A percentile compares a stretch with the other conserved stretches of the same genome.
These are phyloP conservation scores for Alternaria metachromatica DNA, from an alignment of 2,329 filamentous ascomycete species.

Conservation along the genomic window DNA sequence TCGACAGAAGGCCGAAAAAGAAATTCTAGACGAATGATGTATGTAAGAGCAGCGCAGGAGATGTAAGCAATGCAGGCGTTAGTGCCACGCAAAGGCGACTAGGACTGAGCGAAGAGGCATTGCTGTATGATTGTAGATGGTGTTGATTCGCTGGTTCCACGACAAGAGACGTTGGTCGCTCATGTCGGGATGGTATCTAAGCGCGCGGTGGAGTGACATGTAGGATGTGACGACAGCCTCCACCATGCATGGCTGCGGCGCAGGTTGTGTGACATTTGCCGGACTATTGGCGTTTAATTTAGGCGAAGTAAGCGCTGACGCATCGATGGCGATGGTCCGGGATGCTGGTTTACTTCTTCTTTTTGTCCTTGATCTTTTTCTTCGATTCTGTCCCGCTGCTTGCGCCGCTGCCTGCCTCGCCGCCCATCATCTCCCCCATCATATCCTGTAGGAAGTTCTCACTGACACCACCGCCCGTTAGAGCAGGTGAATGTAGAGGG, in stretches of 20 bases:
- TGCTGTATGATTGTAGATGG: neutral
- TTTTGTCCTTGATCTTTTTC: conserved; percentile 48
- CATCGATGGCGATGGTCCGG: neutral
- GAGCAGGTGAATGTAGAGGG: conserved; percentile 84
- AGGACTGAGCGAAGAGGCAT: neutral
- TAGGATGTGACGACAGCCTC: neutral
- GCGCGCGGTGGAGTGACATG: neutral
- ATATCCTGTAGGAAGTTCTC: conserved; percentile 97
- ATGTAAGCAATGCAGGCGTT: neutral
- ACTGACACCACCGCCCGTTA: conserved; percentile 90
- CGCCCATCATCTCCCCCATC: conserved; percentile 85
- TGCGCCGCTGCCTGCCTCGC: conserved; percentile 32
- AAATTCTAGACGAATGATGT: neutral
- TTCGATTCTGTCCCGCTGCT: conserved; percentile 34
- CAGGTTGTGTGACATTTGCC: neutral
- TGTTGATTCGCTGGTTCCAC: neutral
- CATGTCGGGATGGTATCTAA: neutral
- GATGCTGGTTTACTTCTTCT: conserved; percentile 42
- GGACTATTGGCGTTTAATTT: neutral
- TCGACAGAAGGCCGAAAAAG: neutral
- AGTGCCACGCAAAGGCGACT: neutral
- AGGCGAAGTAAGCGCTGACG: neutral
- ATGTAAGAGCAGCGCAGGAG: neutral
- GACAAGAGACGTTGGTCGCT: neutral
- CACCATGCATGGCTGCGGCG: conserved; percentile 1